Evolutionary conservation across 768 basidiomycete species (phyloP), one percentile per base, ranked within the genome.

Genomic region (Amanita pallidorosea): DNA sequence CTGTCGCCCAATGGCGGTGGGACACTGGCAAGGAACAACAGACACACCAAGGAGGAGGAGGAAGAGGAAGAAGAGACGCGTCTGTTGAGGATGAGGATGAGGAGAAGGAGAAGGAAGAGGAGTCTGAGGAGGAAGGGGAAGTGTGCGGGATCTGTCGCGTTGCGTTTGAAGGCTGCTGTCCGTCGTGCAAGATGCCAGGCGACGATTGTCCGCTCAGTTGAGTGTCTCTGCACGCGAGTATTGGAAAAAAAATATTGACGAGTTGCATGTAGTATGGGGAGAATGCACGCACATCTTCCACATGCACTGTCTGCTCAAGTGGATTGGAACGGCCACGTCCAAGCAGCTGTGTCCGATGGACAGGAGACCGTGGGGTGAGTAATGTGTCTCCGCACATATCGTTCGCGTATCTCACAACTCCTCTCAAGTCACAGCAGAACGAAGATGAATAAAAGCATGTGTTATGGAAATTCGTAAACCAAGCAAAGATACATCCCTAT

Each of bases 301-400:
- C 63, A 93, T 97, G 90, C 95, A 99, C 64, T 98, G 95, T 67
- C 69, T 99, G 11, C 74, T 95, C 56, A 96, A 97, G 65, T 99
- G 96, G 96, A 80, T 97, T 53, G 83, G 83, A 3, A 94, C 93
- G 0, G 70, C 80, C 4, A 81, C 88, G 12, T 93, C 88, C 33
- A 97, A 97, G 64, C 84, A 87, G 58, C 91, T 94, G 58, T 99
- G 96, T 72, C 96, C 96, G n/a, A 94, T 99, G 91, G 95, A 98
- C 62, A 75, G 96, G 27, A 71, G 91, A 58, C 72, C 83, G 2
- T 99, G 95, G 95, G 84, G 93, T 94, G 56, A 53, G 85, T 72
- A 5, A 6, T 25, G 8, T 6, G 4, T 7, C 20, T 18, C 29
- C 22, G 9, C 9, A 35, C 12, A 31, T 40, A 7, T 20, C 27